Base-by-base conservation (phyloP, 441 rosid species). In the Manihot esculenta region DNA sequence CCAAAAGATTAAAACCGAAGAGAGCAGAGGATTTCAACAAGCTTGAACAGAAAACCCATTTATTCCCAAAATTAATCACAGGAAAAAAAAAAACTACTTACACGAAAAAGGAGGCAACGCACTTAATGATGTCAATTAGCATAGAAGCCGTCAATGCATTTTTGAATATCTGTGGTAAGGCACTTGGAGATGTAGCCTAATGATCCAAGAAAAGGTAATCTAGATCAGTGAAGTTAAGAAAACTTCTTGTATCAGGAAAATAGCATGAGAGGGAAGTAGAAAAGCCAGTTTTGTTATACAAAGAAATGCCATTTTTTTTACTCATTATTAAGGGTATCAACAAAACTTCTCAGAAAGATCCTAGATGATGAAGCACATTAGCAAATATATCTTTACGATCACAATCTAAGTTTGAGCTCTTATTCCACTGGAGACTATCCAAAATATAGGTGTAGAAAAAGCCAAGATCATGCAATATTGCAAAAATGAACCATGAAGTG, bases 81-180 rank as follows among this genome's bases (percentile, higher is more conserved):
- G 53, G 38, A 63, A 47, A 62, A 17, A 59, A 63, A 47, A 62
- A 17, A 59, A 64, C 35, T 30, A 77, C 92, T 92, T 62, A 90
- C 98, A 10, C 64, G 76, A 86, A 95, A 77, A 90, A 84, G 6
- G 90, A 73, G 58, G 94, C 87, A 11, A 92, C 84, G 33, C 90
- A 87, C 75, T 86, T 87, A 14, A 91, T 75, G 62, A 95, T 90
- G 79, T 89, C 98, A 44, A 88, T 76, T 66, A 92, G 79, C 26
- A 91, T 68, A 2, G 94, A 78, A 70, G 94, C 85, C 70, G 97
- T 79, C 73, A 94, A 73, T 21, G 94, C 91, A 58, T 84, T 86
- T 79, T 91, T 92, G 80, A 94, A 90, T 75, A 90, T 84, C 68
- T 83, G 89, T 6, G 98, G 93, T 66, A 94, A 76, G 11, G 88